Evolutionary conservation across 192 early-diverging fungal species (phyloP), one percentile per base, ranked within the genome.

Genomic region (Coemansia sp.): DNA sequence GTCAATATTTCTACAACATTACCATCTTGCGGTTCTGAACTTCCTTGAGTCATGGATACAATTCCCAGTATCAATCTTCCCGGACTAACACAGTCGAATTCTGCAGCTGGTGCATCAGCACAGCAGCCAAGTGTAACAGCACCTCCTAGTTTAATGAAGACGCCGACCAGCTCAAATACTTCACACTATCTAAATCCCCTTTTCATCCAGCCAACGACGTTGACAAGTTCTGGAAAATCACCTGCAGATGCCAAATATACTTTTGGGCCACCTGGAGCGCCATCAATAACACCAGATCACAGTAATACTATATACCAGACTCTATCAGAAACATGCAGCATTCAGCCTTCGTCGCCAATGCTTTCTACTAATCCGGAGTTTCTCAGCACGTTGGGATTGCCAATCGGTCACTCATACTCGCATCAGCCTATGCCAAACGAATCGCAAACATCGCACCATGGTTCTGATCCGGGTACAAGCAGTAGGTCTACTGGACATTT

Each of bases 351-450:
- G 27, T 14, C 54, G 54, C 54, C 54, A 10, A 30, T 30, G 23
- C 27, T 30, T 21, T 5, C 54, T 18, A 31, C 54, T 5, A 2
- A 55, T 19, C 16, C 7, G 19, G 26, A 26, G 3, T 18, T n/a
- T 5, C 10, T 55, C 16, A 16, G 8, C 2, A 14, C 23, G 54
- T 7, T 30, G 27, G 54, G 54, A 18, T 31, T 58, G 8, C 60
- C 71, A 24, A 30, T 59, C 3, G 48, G 54, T 24, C 64, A 73
- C 7, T 55, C 71, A 27, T 63, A 73, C 50, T 58, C 71, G 24
- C 47, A 73, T 51, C 71, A 67, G 38, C 59, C 65, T 16, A 19
- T 50, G 10, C 54, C 52, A 22, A 59, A 63, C 21, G 25, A 44
- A 50, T 60, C 65, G 49, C 44, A 49, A 49, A 26, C 30, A 25